Base-by-base conservation (phyloP, 768 basidiomycete genomes). In the Suillus variegatus region DNA sequence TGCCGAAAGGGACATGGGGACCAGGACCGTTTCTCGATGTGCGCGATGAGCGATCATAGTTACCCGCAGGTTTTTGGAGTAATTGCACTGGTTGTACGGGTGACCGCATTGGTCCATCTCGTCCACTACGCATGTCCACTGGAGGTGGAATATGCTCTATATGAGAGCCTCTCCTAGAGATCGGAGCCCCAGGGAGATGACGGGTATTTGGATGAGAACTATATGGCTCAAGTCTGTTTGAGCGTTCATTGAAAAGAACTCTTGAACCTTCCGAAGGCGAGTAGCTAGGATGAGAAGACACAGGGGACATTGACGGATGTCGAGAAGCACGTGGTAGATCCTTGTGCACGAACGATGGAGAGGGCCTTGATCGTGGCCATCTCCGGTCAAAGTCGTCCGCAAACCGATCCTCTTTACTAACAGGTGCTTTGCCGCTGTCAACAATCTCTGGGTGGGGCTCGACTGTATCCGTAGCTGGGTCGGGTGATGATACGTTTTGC, bases 371-470 rank as follows among this genome's bases (percentile, higher is more conserved):
- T 61, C 89, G 87, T n/a, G 95, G 95, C 95, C 95, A 97, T 71
- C 94, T 95, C 60, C 97, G 88, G 79, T 97, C 97, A 73, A 93
- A 97, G 76, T 98, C 96, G 69, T 98, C 95, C 7, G 85, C 88
- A 76, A 97, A 96, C 38, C 95, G 85, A 60, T 97, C 94, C 68
- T 92, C 91, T 74, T 95, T 94, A 68, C 84, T 85, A 16, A 65
- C 68, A 49, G 73, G 74, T 18, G 12, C 18, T 32, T 6, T 43
- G 14, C 58, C 41, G 14, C 52, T 69, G 62, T 70, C 66, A 71
- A 72, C 18, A 40, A 66, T 40, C 54, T 70, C 57, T 65, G 67
- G 6, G 18, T 60, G 40, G 41, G 10, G 18, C 25, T 75, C 38
- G 18, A 32, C 65, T 49, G 43, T 66, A 46, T 58, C 68, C 44